Conservation (phyloP, 2,329 filamentous ascomycete genomes). For the Phaeosphaeria sp. region DNA sequence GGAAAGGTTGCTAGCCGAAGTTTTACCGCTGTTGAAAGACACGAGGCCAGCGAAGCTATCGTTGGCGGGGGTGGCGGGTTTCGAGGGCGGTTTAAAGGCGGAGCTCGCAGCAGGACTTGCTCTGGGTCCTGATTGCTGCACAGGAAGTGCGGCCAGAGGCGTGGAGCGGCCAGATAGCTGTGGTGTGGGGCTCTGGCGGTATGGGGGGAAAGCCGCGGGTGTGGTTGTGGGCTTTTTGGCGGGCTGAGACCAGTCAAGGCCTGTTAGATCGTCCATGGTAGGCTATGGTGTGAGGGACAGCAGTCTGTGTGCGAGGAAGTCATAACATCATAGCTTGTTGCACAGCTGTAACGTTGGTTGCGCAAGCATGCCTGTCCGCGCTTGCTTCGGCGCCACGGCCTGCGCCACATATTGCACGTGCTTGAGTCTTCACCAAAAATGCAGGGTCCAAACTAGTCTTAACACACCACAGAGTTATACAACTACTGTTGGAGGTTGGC, state of each 20-base stretch:
- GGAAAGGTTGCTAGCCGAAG: conserved; percentile 71
- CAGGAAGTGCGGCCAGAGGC: conserved; percentile 44
- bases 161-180: conserved; percentile 50
- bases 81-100: conserved; percentile 57
- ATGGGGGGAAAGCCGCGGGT: conserved; percentile 41
- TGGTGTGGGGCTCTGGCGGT: conserved; percentile 47
- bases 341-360: neutral
- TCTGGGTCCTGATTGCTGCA: conserved; percentile 50
- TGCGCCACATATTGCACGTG: neutral
- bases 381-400: neutral
- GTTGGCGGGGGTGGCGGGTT: conserved; percentile 57
- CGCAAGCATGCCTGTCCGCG: conserved; percentile 6
- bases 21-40: conserved; percentile 64
- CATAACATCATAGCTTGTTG: conserved; percentile 30
- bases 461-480: neutral
- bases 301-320: conserved; percentile 12
- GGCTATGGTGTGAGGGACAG: conserved; percentile 4
- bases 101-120: conserved; percentile 41
- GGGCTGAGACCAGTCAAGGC: conserved; percentile 55
- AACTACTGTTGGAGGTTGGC: neutral
- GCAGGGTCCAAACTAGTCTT: neutral
- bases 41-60: conserved; percentile 83
- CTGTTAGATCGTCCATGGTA: conserved; percentile 57
- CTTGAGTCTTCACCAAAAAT: neutral
- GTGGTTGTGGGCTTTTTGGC: conserved; percentile 35